Percentiles rank a stretch among this genome's conserved stretches.
Conservation (phyloP, 2,329 filamentous ascomycete species). For the Alternaria arbusti region DNA sequence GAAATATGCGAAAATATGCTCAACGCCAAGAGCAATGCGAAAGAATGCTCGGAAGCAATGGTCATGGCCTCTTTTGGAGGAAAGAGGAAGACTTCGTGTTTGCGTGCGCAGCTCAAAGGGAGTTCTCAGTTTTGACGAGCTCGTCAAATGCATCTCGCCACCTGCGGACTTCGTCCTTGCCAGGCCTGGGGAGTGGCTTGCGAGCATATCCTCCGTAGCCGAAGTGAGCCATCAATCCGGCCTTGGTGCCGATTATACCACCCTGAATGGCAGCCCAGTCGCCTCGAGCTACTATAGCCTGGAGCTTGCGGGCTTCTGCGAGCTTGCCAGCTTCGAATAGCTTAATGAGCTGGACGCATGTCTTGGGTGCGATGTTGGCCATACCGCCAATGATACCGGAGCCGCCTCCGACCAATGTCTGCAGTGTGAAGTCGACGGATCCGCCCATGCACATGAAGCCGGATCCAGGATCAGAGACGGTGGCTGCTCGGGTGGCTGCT, state of each 20-base stretch:
- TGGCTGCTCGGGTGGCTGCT: constrained; percentile 56
- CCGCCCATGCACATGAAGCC: constrained; percentile 75
- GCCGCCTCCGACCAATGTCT: constrained; percentile 72
- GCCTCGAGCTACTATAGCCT: constrained; percentile 69
- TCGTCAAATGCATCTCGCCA: constrained; percentile 55
- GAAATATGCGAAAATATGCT: constrained; percentile 26
- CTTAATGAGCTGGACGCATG: constrained; percentile 67
- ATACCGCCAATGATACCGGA: constrained; percentile 75
- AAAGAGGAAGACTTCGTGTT: neutral
- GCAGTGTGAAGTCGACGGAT: constrained; percentile 75
- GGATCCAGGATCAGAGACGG: constrained; percentile 47
- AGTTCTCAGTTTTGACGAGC: constrained; percentile 52
- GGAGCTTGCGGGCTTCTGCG: constrained; percentile 67
- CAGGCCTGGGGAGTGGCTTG: constrained; percentile 62
- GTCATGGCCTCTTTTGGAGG: neutral
- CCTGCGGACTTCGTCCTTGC: constrained; percentile 49
- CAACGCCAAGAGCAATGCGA: constrained; percentile 38
- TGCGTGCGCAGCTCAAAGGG: constrained; percentile 25
- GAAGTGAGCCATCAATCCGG: constrained; percentile 66
- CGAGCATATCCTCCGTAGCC: constrained; percentile 70
- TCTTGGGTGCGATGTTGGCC: constrained; percentile 72
- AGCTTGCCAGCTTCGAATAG: constrained; percentile 66
- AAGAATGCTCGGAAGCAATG: constrained; percentile 10
- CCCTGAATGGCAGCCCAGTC: constrained; percentile 75
- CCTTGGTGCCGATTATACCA: constrained; percentile 73